Evolutionary conservation across 768 basidiomycete genomes (phyloP).

Genomic region (Amanita brunnescens): DNA sequence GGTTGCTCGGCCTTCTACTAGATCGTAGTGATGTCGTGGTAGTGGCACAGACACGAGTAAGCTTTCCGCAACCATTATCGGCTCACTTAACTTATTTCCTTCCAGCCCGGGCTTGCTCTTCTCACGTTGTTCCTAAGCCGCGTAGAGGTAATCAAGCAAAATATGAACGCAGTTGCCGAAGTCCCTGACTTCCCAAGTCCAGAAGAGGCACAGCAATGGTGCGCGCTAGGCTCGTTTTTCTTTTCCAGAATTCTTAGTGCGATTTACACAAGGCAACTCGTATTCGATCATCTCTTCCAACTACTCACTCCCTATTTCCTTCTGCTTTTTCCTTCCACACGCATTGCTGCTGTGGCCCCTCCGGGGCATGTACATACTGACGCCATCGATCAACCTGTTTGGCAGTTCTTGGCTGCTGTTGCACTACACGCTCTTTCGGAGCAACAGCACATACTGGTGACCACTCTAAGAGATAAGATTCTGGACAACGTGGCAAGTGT

Average conservation of each 20-base stretch:
- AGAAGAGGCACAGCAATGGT: conserved; percentile 77
- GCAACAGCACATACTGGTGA: conserved; percentile 85
- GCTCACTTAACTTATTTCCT: conserved; percentile 7
- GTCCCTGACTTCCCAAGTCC: conserved; percentile 47
- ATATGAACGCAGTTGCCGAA: conserved; percentile 42
- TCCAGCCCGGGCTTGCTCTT: conserved; percentile 83
- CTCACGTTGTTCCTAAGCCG: conserved; percentile 87
- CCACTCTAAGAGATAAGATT: conserved; percentile 84
- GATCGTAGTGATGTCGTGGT: conserved; percentile 67
- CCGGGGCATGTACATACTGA: conserved; percentile 40
- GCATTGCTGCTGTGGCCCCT: conserved; percentile 37
- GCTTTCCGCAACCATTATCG: conserved; percentile 17
- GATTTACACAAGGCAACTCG: conserved; percentile 54
- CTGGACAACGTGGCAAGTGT: conserved; percentile 81
- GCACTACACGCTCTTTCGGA: conserved; percentile 78
- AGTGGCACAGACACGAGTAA: conserved; percentile 74
- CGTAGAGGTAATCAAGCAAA: conserved; percentile 87
- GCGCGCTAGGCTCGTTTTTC: conserved; percentile 9
- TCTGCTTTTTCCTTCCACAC: conserved; percentile 84
- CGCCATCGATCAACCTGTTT: conserved; percentile 81
- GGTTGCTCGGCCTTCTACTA: conserved; percentile 75
- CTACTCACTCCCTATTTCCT: conserved; percentile 69
- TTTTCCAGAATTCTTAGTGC: conserved; percentile 6
- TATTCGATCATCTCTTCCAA: conserved; percentile 84
- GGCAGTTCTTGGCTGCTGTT: conserved; percentile 87